Evolutionary conservation across 176 grass and related monocot genomes (phyloP).

Genomic region (Tuctoria greenei): DNA sequence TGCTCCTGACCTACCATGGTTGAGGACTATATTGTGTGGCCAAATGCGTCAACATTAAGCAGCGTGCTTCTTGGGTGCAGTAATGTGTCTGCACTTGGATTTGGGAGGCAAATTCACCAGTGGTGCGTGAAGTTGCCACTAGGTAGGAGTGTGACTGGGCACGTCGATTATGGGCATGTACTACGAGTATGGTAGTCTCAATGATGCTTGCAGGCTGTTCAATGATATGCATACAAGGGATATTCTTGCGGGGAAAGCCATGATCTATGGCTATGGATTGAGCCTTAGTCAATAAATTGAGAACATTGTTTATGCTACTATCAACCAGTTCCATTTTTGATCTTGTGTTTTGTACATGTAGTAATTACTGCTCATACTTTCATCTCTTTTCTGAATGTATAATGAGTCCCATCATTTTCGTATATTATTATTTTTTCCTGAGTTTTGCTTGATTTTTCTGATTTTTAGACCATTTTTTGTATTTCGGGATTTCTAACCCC

Average conservation of each 20-base stretch:
- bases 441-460: too few relatives aligned
- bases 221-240: conserved; percentile 50
- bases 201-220: conserved; percentile 48
- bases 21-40: conserved; percentile 12
- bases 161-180: conserved; percentile 68
- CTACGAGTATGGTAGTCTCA: conserved; percentile 58
- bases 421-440: too few relatives aligned
- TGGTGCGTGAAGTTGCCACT: conserved; percentile 49
- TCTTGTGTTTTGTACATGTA: too few relatives aligned
- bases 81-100: conserved; percentile 35
- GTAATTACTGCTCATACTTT: too few relatives aligned
- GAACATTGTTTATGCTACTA: too few relatives aligned
- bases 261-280: conserved; percentile 75
- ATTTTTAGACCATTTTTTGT: too few relatives aligned
- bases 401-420: too few relatives aligned
- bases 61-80: conserved; percentile 47
- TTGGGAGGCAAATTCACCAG: conserved; percentile 64
- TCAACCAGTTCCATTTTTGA: too few relatives aligned
- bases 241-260: conserved; percentile 64
- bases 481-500: too few relatives aligned
- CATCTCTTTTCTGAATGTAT: too few relatives aligned
- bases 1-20: conserved; percentile 59
- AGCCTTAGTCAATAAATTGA: too few relatives aligned
- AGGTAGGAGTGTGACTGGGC: conserved; percentile 7
- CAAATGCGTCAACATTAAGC: conserved; percentile 59